A percentile compares a stretch with the other conserved stretches of the same genome.
These are phyloP conservation scores for Crithidia sp. DNA, from an alignment of 208 protist species.

Conservation along the genomic window DNA sequence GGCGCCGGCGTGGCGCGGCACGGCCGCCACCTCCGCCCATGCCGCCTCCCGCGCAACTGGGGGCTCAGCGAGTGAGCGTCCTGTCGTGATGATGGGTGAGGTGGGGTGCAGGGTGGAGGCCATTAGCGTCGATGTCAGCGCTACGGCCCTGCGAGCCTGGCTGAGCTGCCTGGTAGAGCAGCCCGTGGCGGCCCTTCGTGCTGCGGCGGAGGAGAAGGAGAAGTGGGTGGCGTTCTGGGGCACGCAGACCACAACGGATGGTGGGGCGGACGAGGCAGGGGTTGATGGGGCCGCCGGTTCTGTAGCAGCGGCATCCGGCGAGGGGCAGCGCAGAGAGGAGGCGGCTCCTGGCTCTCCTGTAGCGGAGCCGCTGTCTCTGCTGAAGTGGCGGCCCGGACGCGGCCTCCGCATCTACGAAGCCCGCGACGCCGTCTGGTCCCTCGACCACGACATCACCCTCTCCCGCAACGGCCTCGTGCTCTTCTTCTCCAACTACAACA, in stretches of 20 bases:
- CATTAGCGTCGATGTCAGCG: conserved; percentile 35
- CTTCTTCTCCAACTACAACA: conserved; percentile 61
- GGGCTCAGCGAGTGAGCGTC: background rate
- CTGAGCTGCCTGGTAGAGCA: conserved; percentile 34
- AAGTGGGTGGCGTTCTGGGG: conserved; percentile 11
- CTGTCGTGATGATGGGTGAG: conserved; percentile 21
- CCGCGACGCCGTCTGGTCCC: conserved; percentile 21
- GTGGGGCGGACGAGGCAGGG: background rate
- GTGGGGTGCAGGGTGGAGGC: conserved; percentile 24
- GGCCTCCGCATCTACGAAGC: conserved; percentile 33
- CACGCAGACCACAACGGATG: background rate
- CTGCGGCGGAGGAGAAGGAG: conserved; percentile 25
- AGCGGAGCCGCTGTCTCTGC: conserved; percentile 8
- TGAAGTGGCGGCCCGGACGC: conserved; percentile 24
- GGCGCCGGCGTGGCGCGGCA: background rate
- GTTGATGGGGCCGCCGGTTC: background rate
- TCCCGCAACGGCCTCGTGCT: conserved; percentile 56
- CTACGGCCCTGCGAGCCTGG: conserved; percentile 27
- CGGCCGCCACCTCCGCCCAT: background rate
- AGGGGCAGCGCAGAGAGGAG: background rate
- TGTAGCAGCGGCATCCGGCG: background rate
- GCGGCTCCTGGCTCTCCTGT: background rate
- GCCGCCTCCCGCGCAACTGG: background rate
- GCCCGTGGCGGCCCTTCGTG: conserved; percentile 23
- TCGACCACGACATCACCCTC: conserved; percentile 40